Conservation (phyloP, 768 basidiomycete species). For the Pleurotus salmoneostramineus region DNA sequence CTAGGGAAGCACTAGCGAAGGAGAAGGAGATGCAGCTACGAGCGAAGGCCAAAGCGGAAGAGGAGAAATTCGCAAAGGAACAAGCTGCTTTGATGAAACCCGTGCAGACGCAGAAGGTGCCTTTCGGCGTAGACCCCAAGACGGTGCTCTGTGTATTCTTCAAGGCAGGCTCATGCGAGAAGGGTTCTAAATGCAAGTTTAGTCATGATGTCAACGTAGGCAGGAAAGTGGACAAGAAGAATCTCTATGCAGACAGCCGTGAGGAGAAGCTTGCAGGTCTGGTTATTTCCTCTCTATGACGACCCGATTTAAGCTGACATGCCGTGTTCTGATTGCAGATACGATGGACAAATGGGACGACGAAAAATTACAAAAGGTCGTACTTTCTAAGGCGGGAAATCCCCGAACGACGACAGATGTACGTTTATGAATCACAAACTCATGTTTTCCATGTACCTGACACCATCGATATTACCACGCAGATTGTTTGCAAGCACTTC, state of each 20-base stretch:
- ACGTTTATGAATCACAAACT: constrained; percentile 12
- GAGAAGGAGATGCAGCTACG: constrained; percentile 80
- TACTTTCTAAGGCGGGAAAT: constrained; percentile 84
- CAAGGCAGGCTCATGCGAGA: constrained; percentile 92
- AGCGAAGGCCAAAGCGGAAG: constrained; percentile 72
- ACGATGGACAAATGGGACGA: constrained; percentile 99
- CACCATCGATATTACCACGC: not conserved
- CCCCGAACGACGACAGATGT: constrained; percentile 92
- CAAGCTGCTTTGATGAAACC: constrained; percentile 82
- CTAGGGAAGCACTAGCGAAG: constrained; percentile 72
- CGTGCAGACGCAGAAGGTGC: constrained; percentile 79
- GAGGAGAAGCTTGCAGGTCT: constrained; percentile 77
- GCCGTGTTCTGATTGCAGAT: constrained; percentile 41
- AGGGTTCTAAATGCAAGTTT: constrained; percentile 95
- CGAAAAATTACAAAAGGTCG: constrained; percentile 86
- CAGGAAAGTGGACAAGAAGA: constrained; percentile 93
- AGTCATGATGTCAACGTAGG: constrained; percentile 90
- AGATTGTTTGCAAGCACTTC: constrained; percentile 99
- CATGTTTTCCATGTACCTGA: not conserved
- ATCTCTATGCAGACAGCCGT: constrained; percentile 85
- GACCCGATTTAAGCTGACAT: not conserved
- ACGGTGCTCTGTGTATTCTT: constrained; percentile 88
- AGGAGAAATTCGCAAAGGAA: constrained; percentile 82
- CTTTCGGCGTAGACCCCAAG: constrained; percentile 96
- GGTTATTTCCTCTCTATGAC: constrained; percentile 6